Conservation (phyloP, 306 rosid species). For the Quillaja saponaria region DNA sequence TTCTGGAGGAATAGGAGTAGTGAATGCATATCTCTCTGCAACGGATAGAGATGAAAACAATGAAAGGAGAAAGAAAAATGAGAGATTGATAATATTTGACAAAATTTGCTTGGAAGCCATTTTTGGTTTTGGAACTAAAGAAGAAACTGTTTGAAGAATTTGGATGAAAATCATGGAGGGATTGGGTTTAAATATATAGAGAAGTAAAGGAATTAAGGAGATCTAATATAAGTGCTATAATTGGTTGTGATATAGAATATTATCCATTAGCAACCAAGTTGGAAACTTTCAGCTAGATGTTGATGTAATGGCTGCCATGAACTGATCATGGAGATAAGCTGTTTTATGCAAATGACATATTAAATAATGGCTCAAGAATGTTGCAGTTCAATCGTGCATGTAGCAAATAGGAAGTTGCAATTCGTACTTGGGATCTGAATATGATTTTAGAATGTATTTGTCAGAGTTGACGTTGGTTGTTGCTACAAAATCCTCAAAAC, state of each 20-base stretch:
- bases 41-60: conserved; percentile 13
- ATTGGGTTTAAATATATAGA: neutral
- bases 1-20: conserved; percentile 25
- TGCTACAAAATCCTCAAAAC: too few species aligned
- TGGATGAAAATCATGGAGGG: neutral
- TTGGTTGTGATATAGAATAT: too few species aligned
- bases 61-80: conserved; percentile 24
- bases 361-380: too few species aligned
- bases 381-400: neutral
- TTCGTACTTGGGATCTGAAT: too few species aligned
- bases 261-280: too few species aligned
- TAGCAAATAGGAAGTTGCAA: too few species aligned
- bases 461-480: too few species aligned
- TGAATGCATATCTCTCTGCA: conserved; percentile 17
- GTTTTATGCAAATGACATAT: neutral
- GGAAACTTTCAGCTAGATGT: neutral
- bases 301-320: neutral
- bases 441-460: too few species aligned
- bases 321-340: neutral
- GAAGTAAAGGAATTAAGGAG: too few species aligned
- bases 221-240: too few species aligned
- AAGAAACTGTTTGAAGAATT: neutral
- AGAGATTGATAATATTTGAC: neutral
- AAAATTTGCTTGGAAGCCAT: conserved; percentile 38
- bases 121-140: neutral